These are phyloP conservation scores for Aureobasidium zeae DNA, from an alignment of 2,329 filamentous ascomycete genomes.

Conservation along the genomic window DNA sequence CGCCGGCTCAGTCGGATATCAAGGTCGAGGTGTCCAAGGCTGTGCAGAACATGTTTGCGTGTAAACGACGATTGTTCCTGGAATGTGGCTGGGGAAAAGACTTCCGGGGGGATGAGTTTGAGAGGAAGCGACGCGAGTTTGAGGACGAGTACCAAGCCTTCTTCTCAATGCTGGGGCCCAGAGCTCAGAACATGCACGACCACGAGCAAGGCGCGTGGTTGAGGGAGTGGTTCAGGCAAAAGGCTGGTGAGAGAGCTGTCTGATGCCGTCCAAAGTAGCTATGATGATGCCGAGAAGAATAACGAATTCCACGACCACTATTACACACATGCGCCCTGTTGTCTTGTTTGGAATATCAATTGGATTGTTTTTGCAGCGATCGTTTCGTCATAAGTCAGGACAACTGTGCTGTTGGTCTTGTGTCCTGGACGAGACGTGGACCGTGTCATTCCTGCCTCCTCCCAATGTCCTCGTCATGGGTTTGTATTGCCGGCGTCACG, in stretches of 20 bases:
- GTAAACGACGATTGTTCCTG: conserved; percentile 9
- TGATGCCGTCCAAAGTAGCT: background rate
- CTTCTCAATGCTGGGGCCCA: background rate
- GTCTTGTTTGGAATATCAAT: background rate
- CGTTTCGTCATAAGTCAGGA: conserved; percentile 7
- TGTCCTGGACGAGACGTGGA: no score
- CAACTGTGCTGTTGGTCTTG: no score
- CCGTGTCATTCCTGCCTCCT: no score
- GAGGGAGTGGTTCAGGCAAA: conserved; percentile 15
- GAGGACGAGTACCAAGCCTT: conserved; percentile 1
- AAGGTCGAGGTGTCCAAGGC: conserved; percentile 12
- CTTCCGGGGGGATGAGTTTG: conserved; percentile 13
- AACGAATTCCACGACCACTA: background rate
- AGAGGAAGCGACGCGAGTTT: background rate
- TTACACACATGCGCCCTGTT: no score
- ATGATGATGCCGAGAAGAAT: background rate
- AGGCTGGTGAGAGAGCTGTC: conserved; percentile 13
- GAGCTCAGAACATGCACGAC: conserved; percentile 10
- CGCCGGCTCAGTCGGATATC: background rate
- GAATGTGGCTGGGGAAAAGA: conserved; percentile 8
- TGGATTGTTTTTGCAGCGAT: conserved; percentile 1
- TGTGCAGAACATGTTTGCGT: conserved; percentile 9
- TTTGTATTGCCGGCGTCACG: background rate
- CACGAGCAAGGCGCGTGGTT: conserved; percentile 4
- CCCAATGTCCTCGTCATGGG: no score